Base-by-base conservation (phyloP, 2,329 filamentous ascomycete species). In the Phaeophleospora eucalypticola region DNA sequence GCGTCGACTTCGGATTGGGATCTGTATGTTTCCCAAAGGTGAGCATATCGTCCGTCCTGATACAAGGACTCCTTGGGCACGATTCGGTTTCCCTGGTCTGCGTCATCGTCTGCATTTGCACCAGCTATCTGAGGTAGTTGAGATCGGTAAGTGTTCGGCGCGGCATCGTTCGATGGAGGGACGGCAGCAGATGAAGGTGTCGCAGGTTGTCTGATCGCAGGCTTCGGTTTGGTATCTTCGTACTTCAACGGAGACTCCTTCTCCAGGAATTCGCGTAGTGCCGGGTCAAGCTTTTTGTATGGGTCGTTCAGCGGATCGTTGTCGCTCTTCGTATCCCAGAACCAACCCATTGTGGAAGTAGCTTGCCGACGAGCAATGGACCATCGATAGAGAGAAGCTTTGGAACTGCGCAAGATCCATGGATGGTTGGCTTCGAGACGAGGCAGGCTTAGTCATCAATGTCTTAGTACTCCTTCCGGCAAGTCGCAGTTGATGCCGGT, bases 21-120 rank as follows among this genome's bases (percentile, higher is more conserved):
- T 48, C 79, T 79, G 75, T 98, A 98, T 48, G 80, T 88, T 70
- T 89, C 91, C 93, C 93, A 98, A 24, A 98, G 75, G 65, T 97
- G 80, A 46, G 90, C 89, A 69, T 87, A 87, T 49, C 84, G 80
- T 53, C 83, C 83, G 64, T 87, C 84, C 61, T 79, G 77, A 61
- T 75, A 86, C 15, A 84, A 72, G 12, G 81, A 84, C 57, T 81
- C 73, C 32, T 65, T 56, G 0, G 74, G 74, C 1, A 75, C 71
- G 27, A 63, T 48, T 9, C 71, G 67, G 43, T 64, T 53, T 29
- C 24, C 24, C 64, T 53, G 12, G 62, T 52, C 20, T 17, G 53
- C 36, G 10, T 19, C 67, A 42, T 49, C 65, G 21, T 34, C 57
- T 45, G 43, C 50, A 43, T 49, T 50, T 55, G 50, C 20, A 49